Evolutionary conservation across 1,139 yeast genomes (phyloP).

Genomic region (Kodamaea suecica): DNA sequence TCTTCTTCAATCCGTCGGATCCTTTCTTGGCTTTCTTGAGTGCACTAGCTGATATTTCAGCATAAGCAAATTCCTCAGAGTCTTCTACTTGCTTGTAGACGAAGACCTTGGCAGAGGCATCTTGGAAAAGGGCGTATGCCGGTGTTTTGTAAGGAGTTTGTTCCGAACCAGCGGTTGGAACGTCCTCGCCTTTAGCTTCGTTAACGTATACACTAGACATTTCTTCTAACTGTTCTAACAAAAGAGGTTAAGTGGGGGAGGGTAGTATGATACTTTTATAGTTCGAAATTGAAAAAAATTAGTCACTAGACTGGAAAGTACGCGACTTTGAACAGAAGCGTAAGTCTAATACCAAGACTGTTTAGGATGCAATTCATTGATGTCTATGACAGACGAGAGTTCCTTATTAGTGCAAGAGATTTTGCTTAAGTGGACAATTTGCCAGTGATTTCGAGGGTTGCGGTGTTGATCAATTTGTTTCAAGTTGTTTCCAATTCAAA

Average conservation of each 20-base stretch:
- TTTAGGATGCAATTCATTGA: too few species aligned
- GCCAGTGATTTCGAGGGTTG: too few species aligned
- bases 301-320: neutral
- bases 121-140: constrained; percentile 70
- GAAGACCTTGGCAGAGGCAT: constrained; percentile 58
- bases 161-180: constrained; percentile 56
- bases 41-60: constrained; percentile 87
- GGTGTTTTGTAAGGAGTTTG: constrained; percentile 73
- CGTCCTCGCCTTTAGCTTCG: constrained; percentile 70
- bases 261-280: neutral
- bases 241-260: neutral
- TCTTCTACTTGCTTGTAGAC: constrained; percentile 67
- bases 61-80: constrained; percentile 52
- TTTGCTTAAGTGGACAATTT: too few species aligned
- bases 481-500: too few species aligned
- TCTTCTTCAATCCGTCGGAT: constrained; percentile 86
- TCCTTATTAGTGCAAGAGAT: too few species aligned
- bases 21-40: constrained; percentile 96
- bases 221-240: neutral
- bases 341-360: too few species aligned
- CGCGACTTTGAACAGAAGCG: too few species aligned
- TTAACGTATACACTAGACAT: constrained; percentile 51
- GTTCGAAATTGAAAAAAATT: neutral
- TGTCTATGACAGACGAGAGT: too few species aligned
- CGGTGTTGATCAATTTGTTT: too few species aligned